These are phyloP conservation scores for Saccharum hybrid DNA, from an alignment of 202 grass and related monocot genomes.

Conservation along the genomic window DNA sequence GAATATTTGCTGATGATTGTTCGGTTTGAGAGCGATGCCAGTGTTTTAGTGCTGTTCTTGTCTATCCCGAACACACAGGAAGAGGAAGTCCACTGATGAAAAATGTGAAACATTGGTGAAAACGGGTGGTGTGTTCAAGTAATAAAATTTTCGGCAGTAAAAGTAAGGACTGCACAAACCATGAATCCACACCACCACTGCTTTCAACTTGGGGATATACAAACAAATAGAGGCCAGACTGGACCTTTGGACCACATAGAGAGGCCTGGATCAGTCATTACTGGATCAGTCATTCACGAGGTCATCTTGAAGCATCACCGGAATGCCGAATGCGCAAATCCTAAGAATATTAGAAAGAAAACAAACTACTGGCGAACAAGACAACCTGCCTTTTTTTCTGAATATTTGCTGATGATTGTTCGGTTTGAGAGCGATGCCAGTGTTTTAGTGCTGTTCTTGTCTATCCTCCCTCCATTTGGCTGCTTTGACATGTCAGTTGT, in stretches of 20 bases:
- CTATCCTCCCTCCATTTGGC: neutral
- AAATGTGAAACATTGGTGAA: neutral
- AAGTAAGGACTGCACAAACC: neutral
- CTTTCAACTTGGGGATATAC: conserved; percentile 1
- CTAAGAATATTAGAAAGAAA: conserved; percentile 30
- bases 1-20: conserved; percentile 20
- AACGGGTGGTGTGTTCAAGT: neutral
- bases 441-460: conserved; percentile 17
- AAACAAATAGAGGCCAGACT: conserved; percentile 20
- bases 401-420: conserved; percentile 24
- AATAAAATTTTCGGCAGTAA: neutral
- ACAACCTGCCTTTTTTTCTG: conserved; percentile 33
- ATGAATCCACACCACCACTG: conserved; percentile 3
- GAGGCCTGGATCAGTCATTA: conserved; percentile 18
- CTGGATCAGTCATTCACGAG: conserved; percentile 36
- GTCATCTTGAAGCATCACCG: conserved; percentile 41
- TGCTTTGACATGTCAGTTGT: conserved; percentile 23
- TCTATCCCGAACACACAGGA: neutral
- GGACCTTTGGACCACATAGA: conserved; percentile 23
- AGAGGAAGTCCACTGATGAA: neutral
- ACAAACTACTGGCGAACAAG: conserved; percentile 9
- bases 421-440: neutral
- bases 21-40: neutral
- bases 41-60: conserved; percentile 20
- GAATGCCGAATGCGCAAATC: conserved; percentile 14